A percentile compares a stretch with the other conserved stretches of the same genome.
These are phyloP conservation scores for Trichosporon ovoides DNA, from an alignment of 1,284 basidiomycete genomes.

Conservation along the genomic window DNA sequence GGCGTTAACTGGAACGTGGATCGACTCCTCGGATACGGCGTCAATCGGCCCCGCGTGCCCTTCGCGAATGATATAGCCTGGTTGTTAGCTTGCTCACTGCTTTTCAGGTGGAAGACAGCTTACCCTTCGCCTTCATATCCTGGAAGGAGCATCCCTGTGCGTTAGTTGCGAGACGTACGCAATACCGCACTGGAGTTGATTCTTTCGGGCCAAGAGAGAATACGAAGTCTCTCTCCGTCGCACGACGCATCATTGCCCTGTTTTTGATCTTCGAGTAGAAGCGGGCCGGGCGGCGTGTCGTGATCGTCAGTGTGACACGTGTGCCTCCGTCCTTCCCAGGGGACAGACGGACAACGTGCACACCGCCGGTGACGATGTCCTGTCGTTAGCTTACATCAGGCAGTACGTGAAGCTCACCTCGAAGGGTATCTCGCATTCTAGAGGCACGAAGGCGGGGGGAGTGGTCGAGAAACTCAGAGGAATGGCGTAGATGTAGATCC, in stretches of 20 bases:
- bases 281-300: constrained; percentile 18
- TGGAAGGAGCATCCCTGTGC: constrained; percentile 11
- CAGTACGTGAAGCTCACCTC: constrained; percentile 5
- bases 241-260: constrained; percentile 8
- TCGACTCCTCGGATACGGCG: constrained; percentile 8
- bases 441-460: constrained; percentile 16
- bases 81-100: not conserved
- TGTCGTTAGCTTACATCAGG: not conserved
- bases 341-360: constrained; percentile 6
- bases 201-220: constrained; percentile 10
- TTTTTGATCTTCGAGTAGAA: constrained; percentile 16
- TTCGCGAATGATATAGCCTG: constrained; percentile 21
- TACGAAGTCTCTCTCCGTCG: constrained; percentile 26
- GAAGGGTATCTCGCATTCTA: constrained; percentile 22
- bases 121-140: constrained; percentile 18
- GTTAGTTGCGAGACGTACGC: not conserved
- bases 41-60: constrained; percentile 21
- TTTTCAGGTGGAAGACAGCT: not conserved
- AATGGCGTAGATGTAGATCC: constrained; percentile 13
- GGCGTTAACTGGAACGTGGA: constrained; percentile 11
- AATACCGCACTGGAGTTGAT: constrained; percentile 8
- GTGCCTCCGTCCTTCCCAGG: not conserved
- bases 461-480: not conserved
- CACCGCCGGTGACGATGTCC: constrained; percentile 19
- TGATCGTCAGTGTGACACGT: constrained; percentile 17